Percentiles rank a stretch among this genome's conserved stretches.
phyloP scores from a whole-genome alignment of 2,329 filamentous ascomycete genomes.

The Fusarium haematococcum region DNA sequence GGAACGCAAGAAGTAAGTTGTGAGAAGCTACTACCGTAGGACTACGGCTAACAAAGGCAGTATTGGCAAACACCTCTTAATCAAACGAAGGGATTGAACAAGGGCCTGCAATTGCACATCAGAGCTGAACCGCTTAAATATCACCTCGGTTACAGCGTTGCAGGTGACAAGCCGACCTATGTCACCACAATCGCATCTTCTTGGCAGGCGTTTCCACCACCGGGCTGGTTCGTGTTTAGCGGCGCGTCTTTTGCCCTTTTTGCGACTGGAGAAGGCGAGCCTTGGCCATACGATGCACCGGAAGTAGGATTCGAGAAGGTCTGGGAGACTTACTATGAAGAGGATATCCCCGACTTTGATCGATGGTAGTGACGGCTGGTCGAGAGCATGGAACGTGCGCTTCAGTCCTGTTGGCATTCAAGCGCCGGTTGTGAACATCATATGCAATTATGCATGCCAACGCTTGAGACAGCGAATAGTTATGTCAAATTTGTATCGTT shows the following conservation, averaged over 20 bases:
- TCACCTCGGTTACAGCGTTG: neutral
- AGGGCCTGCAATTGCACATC: neutral
- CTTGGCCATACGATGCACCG: neutral
- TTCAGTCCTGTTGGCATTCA: neutral
- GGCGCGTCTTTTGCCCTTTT: neutral
- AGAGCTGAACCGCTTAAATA: neutral
- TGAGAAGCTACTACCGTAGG: neutral
- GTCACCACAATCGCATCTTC: neutral
- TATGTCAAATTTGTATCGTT: neutral
- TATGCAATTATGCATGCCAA: neutral
- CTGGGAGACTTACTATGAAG: neutral
- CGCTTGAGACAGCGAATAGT: neutral
- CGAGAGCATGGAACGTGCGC: too few relatives aligned
- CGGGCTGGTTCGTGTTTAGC: neutral
- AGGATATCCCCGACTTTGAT: neutral
- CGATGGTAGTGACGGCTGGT: neutral
- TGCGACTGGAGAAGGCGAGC: neutral
- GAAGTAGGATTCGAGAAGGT: neutral
- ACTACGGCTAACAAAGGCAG: neutral
- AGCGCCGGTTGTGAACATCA: neutral
- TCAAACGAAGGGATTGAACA: neutral
- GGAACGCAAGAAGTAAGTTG: neutral
- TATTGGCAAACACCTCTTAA: neutral
- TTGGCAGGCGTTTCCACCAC: neutral
- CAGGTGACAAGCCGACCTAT: neutral